These are phyloP conservation scores for Sporobolomyces pararoseus DNA, from an alignment of 768 basidiomycete genomes.

Conservation along the genomic window DNA sequence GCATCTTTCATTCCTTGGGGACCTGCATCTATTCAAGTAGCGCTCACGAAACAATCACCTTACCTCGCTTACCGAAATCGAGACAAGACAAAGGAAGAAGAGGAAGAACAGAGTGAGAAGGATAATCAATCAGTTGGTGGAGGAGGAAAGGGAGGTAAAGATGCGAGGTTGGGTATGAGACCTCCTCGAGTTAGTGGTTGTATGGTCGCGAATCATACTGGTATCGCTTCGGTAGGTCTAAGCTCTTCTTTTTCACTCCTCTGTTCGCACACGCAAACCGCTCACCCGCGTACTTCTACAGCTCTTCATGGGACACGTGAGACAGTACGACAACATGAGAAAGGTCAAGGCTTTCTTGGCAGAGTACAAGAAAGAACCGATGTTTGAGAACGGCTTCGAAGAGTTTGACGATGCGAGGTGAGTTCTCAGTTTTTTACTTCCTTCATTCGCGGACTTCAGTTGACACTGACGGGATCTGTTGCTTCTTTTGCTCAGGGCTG, in stretches of 20 bases:
- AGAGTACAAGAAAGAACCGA: constrained; percentile 93
- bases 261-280: no score
- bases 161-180: constrained; percentile 19
- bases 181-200: constrained; percentile 32
- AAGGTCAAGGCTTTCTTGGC: constrained; percentile 92
- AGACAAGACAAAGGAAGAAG: constrained; percentile 13
- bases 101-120: constrained; percentile 17
- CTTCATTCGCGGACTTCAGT: no score
- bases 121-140: constrained; percentile 10
- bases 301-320: constrained; percentile 93
- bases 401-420: constrained; percentile 98
- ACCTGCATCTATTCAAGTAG: constrained; percentile 95
- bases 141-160: constrained; percentile 9
- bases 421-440: constrained; percentile 40
- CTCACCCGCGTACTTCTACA: constrained; percentile 46
- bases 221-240: constrained; percentile 66
- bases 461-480: neutral
- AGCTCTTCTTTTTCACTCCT: constrained; percentile 53
- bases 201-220: constrained; percentile 99
- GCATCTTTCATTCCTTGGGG: constrained; percentile 99
- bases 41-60: constrained; percentile 82
- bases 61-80: constrained; percentile 56
- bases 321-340: constrained; percentile 83
- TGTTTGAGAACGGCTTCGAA: constrained; percentile 87
- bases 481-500: constrained; percentile 58